phyloP scores from a whole-genome alignment of 202 grass and related monocot genomes.

The Cymbopogon flexuosus region DNA sequence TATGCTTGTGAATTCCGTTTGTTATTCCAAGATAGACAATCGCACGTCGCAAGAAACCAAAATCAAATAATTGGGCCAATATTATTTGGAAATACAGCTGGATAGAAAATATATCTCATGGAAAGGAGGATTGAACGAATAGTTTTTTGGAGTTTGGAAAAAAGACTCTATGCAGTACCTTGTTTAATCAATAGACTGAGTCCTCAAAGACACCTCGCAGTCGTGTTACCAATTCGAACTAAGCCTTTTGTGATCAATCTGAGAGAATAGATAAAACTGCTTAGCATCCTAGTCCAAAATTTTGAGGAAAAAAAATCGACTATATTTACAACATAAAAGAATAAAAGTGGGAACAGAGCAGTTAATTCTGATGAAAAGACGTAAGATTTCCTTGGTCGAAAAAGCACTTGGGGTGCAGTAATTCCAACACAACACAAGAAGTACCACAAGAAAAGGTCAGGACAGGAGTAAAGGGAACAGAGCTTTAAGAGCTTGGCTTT shows the following conservation, averaged over 20 bases:
- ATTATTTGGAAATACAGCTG: neutral
- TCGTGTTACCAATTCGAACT: neutral
- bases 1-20: constrained; percentile 31
- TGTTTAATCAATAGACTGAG: constrained; percentile 6
- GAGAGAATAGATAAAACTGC: constrained; percentile 30
- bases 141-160: constrained; percentile 3
- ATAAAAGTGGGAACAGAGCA: constrained; percentile 25
- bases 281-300: constrained; percentile 12
- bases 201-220: constrained; percentile 1
- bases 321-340: constrained; percentile 23
- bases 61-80: constrained; percentile 32
- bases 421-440: constrained; percentile 11
- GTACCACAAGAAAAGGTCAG: neutral
- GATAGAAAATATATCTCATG: neutral
- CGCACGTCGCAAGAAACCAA: constrained; percentile 19
- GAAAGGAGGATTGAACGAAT: neutral
- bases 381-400: constrained; percentile 9
- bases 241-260: constrained; percentile 36
- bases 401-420: neutral
- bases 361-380: constrained; percentile 10
- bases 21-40: constrained; percentile 25
- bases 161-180: constrained; percentile 34
- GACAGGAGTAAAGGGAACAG: neutral
- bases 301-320: neutral
- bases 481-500: constrained; percentile 30